Conservation (phyloP, 352 stramenopile genomes). For the Phytophthora niederhauseri region DNA sequence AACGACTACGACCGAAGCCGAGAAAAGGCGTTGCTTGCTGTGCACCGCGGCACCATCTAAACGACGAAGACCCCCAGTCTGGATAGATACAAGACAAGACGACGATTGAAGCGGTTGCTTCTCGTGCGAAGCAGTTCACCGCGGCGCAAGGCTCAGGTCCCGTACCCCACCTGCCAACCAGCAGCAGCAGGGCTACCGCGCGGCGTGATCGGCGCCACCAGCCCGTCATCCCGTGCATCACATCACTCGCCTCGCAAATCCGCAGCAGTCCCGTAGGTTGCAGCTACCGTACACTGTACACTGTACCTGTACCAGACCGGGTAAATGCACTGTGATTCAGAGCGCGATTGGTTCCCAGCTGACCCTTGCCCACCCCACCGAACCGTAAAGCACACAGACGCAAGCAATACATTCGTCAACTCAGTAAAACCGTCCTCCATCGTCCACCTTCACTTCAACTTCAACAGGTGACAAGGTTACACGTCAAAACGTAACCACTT, state of each 20-base stretch:
- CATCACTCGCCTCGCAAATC: neutral
- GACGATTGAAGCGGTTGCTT: slow-evolving; percentile 1
- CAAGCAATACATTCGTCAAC: neutral
- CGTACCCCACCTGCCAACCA: neutral
- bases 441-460: neutral
- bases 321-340: slow-evolving; percentile 4
- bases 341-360: slow-evolving; percentile 11
- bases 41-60: slow-evolving; percentile 3
- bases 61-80: neutral
- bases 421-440: neutral
- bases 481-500: neutral
- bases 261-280: neutral
- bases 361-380: slow-evolving; percentile 14
- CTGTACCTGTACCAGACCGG: neutral
- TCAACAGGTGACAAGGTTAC: neutral
- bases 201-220: neutral
- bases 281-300: too few species aligned
- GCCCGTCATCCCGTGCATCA: slow-evolving; percentile 2
- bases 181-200: slow-evolving; percentile 1
- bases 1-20: slow-evolving; percentile 13
- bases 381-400: neutral
- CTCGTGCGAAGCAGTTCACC: slow-evolving; percentile 2
- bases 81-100: slow-evolving; percentile 10
- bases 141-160: slow-evolving; percentile 15
- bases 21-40: slow-evolving; percentile 15